Percentiles rank a stretch among this genome's conserved stretches.
These are phyloP conservation scores for Begonia peltatifolia DNA, from an alignment of 306 rosid genomes.

Conservation along the genomic window DNA sequence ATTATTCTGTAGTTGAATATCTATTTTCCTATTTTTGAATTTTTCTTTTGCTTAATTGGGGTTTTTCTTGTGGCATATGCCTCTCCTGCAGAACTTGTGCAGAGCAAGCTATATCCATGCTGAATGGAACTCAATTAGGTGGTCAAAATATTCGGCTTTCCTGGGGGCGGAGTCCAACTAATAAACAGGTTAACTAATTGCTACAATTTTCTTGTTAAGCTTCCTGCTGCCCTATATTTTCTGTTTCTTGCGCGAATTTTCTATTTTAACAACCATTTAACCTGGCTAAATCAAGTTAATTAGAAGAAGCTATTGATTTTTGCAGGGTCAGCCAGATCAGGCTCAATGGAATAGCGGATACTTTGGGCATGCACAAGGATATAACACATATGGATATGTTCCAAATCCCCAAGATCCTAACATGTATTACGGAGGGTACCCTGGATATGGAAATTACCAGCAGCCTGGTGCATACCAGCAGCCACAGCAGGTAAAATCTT, in stretches of 20 bases:
- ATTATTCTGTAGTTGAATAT: background rate
- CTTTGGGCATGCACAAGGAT: conserved; percentile 46
- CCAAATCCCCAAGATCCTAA: conserved; percentile 48
- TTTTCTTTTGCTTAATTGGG: background rate
- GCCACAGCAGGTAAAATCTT: conserved; percentile 34
- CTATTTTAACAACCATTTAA: no score
- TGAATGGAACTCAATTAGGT: conserved; percentile 42
- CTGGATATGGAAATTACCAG: conserved; percentile 47
- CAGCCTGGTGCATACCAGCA: conserved; percentile 46
- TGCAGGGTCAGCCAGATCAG: conserved; percentile 43
- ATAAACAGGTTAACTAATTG: conserved; percentile 33
- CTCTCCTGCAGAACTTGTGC: conserved; percentile 26
- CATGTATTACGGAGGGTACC: conserved; percentile 48
- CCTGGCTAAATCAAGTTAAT: no score
- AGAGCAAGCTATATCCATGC: conserved; percentile 41
- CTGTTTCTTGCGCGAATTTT: no score
- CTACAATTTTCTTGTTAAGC: background rate
- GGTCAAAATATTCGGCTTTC: conserved; percentile 57
- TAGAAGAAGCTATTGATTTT: background rate
- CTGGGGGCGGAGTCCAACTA: conserved; percentile 66
- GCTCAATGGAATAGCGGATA: conserved; percentile 48
- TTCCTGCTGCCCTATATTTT: background rate
- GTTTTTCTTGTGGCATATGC: background rate
- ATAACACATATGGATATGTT: conserved; percentile 38
- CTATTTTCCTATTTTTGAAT: background rate